Evolutionary conservation across 257 asterid species (phyloP).

Genomic region (Euphrasia confusa): DNA sequence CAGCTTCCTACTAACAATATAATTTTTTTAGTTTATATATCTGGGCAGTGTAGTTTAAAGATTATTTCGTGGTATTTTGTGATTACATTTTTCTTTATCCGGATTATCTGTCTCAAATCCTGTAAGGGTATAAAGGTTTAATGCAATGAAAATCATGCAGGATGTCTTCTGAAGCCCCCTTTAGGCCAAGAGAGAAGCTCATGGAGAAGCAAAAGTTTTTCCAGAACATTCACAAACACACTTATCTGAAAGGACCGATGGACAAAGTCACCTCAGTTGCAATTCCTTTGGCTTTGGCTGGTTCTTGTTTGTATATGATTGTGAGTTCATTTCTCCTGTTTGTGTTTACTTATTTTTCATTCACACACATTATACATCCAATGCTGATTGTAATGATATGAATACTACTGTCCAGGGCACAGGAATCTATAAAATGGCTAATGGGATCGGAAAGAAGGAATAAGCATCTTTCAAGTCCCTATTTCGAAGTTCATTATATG

Average conservation of each 20-base stretch:
- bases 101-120: neutral
- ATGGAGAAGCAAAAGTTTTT: conserved; percentile 50
- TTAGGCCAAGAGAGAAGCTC: conserved; percentile 71
- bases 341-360: neutral
- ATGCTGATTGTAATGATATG: conserved; percentile 8
- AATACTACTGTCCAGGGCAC: conserved; percentile 35
- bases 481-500: neutral
- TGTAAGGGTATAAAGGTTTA: neutral
- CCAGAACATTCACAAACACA: conserved; percentile 60
- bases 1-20: no score
- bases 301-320: conserved; percentile 43
- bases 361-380: neutral
- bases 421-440: conserved; percentile 75
- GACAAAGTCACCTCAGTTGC: conserved; percentile 66
- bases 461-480: conserved; percentile 17
- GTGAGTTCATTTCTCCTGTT: conserved; percentile 37
- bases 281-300: conserved; percentile 66
- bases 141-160: conserved; percentile 30
- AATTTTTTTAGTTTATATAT: no score
- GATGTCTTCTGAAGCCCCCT: conserved; percentile 58
- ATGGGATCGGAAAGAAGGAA: conserved; percentile 79
- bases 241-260: conserved; percentile 50
- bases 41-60: neutral
- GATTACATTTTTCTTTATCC: neutral
- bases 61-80: neutral